phyloP scores from a whole-genome alignment of 2,329 filamentous ascomycete species.

The Stachybotrys echinatus region DNA sequence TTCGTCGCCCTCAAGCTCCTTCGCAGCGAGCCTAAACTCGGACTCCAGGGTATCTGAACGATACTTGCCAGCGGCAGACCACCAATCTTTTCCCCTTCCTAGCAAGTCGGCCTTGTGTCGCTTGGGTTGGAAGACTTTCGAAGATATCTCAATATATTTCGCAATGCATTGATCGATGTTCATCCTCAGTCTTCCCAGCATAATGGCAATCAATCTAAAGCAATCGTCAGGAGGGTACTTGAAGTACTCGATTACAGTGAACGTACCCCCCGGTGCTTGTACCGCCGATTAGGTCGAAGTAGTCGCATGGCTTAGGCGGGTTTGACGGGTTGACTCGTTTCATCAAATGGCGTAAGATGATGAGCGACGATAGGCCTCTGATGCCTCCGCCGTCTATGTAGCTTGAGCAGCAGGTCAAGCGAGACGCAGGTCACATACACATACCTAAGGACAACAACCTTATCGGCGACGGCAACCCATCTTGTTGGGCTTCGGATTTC shows the following conservation, averaged over 20 bases:
- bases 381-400: constrained; percentile 17
- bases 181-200: constrained; percentile 34
- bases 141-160: constrained; percentile 10
- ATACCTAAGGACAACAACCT: no score
- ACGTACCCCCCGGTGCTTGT: not conserved
- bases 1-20: not conserved
- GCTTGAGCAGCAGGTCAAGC: no score
- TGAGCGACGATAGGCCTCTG: constrained; percentile 20
- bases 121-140: not conserved
- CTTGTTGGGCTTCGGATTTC: no score
- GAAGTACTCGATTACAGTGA: no score
- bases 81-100: not conserved
- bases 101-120: not conserved
- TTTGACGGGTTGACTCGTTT: constrained; percentile 7
- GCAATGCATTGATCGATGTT: constrained; percentile 28
- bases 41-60: not conserved
- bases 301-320: constrained; percentile 10
- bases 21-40: not conserved
- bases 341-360: constrained; percentile 20
- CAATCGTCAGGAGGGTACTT: no score
- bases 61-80: not conserved
- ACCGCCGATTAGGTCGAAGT: not conserved
- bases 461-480: no score
- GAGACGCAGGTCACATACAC: no score
- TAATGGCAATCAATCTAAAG: constrained; percentile 31